Conservation (phyloP, 2,329 filamentous ascomycete species). For the Diaporthe velutina region DNA sequence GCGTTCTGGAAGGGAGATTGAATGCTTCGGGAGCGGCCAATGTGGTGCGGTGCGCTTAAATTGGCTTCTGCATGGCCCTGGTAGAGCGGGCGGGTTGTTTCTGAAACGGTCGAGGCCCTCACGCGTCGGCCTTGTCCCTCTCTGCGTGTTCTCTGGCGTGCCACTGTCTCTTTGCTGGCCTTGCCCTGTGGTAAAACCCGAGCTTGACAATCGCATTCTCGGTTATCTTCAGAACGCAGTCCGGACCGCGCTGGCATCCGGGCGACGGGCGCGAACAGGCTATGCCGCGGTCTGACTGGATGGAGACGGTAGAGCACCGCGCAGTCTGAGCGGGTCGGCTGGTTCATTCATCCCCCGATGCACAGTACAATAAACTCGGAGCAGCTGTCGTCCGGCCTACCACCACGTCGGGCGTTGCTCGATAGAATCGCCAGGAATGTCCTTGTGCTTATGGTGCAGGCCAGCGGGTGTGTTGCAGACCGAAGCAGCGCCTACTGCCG, state of each 20-base stretch:
- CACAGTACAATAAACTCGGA: background rate
- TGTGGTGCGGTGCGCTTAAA: conserved; percentile 5
- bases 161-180: background rate
- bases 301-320: conserved; percentile 5
- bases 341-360: background rate
- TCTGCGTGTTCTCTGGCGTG: background rate
- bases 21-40: conserved; percentile 9
- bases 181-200: background rate
- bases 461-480: conserved; percentile 9
- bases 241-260: conserved; percentile 1
- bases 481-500: conserved; percentile 2
- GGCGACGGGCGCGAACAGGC: background rate
- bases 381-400: background rate
- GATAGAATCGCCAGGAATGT: background rate
- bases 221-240: conserved; percentile 29
- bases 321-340: background rate
- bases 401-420: background rate
- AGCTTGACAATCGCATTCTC: conserved; percentile 27
- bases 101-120: conserved; percentile 20
- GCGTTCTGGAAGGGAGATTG: conserved; percentile 26
- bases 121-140: background rate
- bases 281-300: background rate
- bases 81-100: background rate
- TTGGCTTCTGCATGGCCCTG: conserved; percentile 22
- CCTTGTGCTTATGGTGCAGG: background rate